Evolutionary conservation across 2,329 filamentous ascomycete species (phyloP).

Genomic region (Microsporum ferrugineum): DNA sequence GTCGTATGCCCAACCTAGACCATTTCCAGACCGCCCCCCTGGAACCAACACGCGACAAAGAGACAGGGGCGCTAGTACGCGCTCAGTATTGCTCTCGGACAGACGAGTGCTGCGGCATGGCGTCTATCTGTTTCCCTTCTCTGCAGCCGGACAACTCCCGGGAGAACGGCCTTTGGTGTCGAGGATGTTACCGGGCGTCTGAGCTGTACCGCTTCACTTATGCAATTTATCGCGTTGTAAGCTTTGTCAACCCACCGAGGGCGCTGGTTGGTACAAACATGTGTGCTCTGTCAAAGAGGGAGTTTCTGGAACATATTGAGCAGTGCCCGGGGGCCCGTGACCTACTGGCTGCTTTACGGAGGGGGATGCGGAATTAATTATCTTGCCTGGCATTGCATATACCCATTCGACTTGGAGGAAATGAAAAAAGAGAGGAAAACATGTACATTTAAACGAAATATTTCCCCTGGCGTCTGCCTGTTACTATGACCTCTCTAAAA

Average conservation of each 20-base stretch:
- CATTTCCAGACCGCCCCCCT: not conserved
- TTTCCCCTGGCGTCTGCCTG: too few relatives aligned
- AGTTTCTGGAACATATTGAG: not conserved
- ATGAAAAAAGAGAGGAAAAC: too few relatives aligned
- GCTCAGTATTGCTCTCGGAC: not conserved
- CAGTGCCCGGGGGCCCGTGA: not conserved
- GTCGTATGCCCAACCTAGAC: not conserved
- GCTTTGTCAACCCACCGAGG: not conserved
- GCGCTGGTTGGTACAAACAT: not conserved
- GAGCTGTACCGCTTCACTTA: not conserved
- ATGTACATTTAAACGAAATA: too few relatives aligned
- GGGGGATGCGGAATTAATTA: not conserved
- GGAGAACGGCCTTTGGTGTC: not conserved
- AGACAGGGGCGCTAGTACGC: not conserved
- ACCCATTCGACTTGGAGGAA: too few relatives aligned
- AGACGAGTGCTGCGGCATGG: not conserved
- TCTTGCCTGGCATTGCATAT: not conserved
- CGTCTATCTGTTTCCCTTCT: not conserved
- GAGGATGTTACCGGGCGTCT: not conserved
- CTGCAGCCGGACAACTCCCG: not conserved
- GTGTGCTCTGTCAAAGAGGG: not conserved
- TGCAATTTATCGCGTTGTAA: not conserved
- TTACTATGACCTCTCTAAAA: too few relatives aligned
- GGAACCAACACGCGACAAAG: not conserved
- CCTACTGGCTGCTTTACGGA: not conserved